A percentile compares a stretch with the other conserved stretches of the same genome.
phyloP scores from a whole-genome alignment of 208 protist species.

The Leishmania martiniquensis region DNA sequence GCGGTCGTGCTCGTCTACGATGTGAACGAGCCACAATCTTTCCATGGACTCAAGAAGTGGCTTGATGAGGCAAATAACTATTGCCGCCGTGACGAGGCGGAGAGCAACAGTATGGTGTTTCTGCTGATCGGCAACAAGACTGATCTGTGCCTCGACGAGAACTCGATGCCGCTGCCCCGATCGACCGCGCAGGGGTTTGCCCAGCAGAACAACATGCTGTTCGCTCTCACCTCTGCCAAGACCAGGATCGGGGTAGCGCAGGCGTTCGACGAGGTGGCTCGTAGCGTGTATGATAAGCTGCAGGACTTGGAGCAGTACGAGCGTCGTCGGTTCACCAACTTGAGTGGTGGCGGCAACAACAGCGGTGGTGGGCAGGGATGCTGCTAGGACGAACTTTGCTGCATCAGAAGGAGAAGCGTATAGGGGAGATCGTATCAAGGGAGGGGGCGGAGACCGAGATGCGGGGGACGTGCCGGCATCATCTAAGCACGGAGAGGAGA shows the following conservation, averaged over 20 bases:
- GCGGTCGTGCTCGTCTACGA: constrained; percentile 92
- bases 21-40: constrained; percentile 71
- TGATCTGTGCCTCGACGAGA: constrained; percentile 47
- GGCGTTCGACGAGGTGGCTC: constrained; percentile 84
- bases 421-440: not conserved
- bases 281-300: constrained; percentile 63
- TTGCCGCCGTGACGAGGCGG: constrained; percentile 40
- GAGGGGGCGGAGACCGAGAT: not conserved
- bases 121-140: constrained; percentile 90
- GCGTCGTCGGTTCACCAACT: constrained; percentile 21
- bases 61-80: constrained; percentile 75
- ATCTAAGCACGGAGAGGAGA: not conserved
- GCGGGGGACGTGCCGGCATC: not conserved
- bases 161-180: constrained; percentile 56
- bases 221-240: constrained; percentile 83
- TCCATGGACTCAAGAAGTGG: constrained; percentile 78
- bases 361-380: constrained; percentile 17
- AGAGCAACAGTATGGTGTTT: constrained; percentile 49
- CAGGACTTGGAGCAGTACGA: constrained; percentile 25
- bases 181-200: constrained; percentile 67
- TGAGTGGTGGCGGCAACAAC: constrained; percentile 11
- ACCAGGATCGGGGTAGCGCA: constrained; percentile 71
- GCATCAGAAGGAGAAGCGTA: not conserved
- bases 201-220: constrained; percentile 77
- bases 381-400: constrained; percentile 8